These are phyloP conservation scores for Annona squamosa DNA, from an alignment of 164 flowering plant genomes.

Conservation along the genomic window DNA sequence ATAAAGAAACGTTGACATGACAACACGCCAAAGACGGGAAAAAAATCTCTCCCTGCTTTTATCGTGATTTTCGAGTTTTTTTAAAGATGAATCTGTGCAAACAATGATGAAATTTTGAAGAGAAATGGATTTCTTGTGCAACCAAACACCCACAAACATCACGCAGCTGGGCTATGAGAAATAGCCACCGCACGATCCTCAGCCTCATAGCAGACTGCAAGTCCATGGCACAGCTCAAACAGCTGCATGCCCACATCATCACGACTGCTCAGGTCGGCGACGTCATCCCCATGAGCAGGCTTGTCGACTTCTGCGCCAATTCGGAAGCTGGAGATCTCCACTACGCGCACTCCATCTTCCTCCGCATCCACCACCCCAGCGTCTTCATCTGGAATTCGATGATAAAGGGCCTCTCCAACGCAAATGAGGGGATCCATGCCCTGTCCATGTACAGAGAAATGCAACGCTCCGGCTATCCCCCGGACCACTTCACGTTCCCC, in stretches of 20 bases:
- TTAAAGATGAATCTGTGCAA: neutral
- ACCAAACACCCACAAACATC: neutral
- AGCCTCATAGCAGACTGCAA: slow-evolving; percentile 15
- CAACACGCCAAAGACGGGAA: neutral
- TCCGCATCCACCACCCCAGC: slow-evolving; percentile 13
- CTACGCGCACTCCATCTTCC: slow-evolving; percentile 20
- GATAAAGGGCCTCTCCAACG: slow-evolving; percentile 17
- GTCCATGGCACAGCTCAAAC: slow-evolving; percentile 19
- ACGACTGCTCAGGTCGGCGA: slow-evolving; percentile 13
- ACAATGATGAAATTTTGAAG: too few relatives aligned
- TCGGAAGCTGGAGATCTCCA: slow-evolving; percentile 11
- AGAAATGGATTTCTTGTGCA: too few relatives aligned
- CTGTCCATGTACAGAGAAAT: slow-evolving; percentile 19
- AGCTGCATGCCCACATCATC: slow-evolving; percentile 20
- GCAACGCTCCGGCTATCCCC: slow-evolving; percentile 20
- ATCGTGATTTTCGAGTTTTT: neutral
- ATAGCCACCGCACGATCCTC: slow-evolving; percentile 7
- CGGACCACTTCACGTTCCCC: slow-evolving; percentile 26
- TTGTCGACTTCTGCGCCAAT: slow-evolving; percentile 19
- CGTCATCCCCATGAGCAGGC: slow-evolving; percentile 16
- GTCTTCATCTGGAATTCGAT: slow-evolving; percentile 28
- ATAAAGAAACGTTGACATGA: too few relatives aligned
- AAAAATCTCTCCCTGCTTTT: too few relatives aligned
- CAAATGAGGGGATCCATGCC: slow-evolving; percentile 5
- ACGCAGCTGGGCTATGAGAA: slow-evolving; percentile 1